These are phyloP conservation scores for Lagenidium giganteum DNA, from an alignment of 352 stramenopile genomes.

Conservation along the genomic window DNA sequence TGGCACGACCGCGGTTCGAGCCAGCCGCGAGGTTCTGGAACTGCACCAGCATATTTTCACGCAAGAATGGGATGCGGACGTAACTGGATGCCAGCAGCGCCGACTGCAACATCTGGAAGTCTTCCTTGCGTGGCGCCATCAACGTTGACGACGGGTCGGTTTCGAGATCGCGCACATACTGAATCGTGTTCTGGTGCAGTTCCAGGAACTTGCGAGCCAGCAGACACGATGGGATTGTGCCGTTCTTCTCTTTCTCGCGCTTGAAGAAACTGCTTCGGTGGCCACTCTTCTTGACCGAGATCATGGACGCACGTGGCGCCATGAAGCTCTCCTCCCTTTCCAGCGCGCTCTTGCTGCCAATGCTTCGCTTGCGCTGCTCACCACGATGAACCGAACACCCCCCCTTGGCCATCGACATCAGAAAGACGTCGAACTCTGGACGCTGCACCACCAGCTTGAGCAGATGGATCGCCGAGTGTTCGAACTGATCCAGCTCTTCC, in stretches of 20 bases:
- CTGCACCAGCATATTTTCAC: constrained; percentile 39
- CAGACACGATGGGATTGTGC: constrained; percentile 31
- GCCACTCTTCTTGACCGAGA: neutral
- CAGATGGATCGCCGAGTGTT: constrained; percentile 29
- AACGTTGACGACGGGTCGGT: constrained; percentile 1
- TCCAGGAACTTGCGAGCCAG: constrained; percentile 47
- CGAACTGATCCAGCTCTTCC: constrained; percentile 27
- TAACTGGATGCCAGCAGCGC: constrained; percentile 42
- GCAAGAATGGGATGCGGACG: constrained; percentile 45
- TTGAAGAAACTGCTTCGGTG: constrained; percentile 12
- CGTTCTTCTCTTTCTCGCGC: constrained; percentile 13
- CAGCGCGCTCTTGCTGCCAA: neutral
- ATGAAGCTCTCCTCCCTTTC: too few relatives aligned
- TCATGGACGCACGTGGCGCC: neutral
- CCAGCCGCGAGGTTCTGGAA: constrained; percentile 13
- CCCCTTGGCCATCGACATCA: constrained; percentile 42
- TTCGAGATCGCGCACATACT: constrained; percentile 30
- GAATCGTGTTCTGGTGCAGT: constrained; percentile 59
- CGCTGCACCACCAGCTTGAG: constrained; percentile 36
- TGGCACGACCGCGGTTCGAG: neutral
- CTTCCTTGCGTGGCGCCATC: constrained; percentile 4
- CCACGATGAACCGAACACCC: constrained; percentile 40
- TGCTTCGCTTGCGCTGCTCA: constrained; percentile 11
- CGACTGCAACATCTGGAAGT: constrained; percentile 23
- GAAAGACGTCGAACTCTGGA: constrained; percentile 49